A percentile compares a stretch with the other conserved stretches of the same genome.
Conservation (phyloP, 257 asterid genomes). For the Rubia yunnanensis region DNA sequence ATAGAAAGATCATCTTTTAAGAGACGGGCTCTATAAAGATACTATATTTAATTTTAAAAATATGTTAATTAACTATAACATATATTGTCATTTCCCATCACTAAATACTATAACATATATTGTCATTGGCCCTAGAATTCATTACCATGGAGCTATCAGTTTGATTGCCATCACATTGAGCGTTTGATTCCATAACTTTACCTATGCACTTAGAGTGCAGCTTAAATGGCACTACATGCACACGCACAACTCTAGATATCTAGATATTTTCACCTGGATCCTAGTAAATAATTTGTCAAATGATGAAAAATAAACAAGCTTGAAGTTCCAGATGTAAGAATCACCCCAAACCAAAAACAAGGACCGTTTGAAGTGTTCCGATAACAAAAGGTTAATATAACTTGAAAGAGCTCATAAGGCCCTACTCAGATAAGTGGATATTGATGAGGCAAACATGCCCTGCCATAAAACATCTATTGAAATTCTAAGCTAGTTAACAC, state of each 20-base stretch:
- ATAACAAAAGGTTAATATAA: not conserved
- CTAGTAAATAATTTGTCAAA: not conserved
- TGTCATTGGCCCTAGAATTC: conserved; percentile 33
- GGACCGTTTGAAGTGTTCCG: too few species aligned
- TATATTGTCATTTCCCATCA: too few species aligned
- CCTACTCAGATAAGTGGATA: not conserved
- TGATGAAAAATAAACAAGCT: not conserved
- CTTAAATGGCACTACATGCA: conserved; percentile 61
- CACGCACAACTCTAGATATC: conserved; percentile 8
- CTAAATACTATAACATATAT: conserved; percentile 51
- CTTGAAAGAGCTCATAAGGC: not conserved
- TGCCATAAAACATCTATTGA: not conserved
- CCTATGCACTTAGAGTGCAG: conserved; percentile 58
- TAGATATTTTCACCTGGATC: not conserved
- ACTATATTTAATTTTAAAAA: too few species aligned
- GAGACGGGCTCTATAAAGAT: too few species aligned
- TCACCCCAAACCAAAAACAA: too few species aligned
- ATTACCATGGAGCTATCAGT: conserved; percentile 23
- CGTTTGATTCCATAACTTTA: conserved; percentile 23
- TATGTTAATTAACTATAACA: too few species aligned
- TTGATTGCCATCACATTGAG: conserved; percentile 24
- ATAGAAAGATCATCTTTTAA: too few species aligned
- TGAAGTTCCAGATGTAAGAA: not conserved
- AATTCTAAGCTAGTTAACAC: not conserved
- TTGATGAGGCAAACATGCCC: not conserved